Percentiles rank a stretch among this genome's conserved stretches.
phyloP scores from a whole-genome alignment of 2,329 filamentous ascomycete genomes.

The Fusarium udum region DNA sequence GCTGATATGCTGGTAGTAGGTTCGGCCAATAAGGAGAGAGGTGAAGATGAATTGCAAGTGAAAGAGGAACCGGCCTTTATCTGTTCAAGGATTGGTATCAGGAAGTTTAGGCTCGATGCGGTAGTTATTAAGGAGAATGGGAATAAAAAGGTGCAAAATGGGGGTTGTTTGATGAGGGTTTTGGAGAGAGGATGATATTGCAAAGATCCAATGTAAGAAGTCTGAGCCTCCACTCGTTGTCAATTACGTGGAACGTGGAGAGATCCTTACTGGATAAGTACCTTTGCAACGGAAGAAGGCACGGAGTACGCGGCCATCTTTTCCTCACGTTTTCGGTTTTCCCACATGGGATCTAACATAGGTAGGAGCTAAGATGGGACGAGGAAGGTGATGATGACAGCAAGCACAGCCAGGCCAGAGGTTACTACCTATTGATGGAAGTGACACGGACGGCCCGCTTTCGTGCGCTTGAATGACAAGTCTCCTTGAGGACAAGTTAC shows the following conservation, averaged over 20 bases:
- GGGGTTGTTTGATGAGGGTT: neutral
- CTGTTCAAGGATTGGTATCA: constrained; percentile 13
- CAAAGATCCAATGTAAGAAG: neutral
- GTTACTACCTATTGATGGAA: constrained; percentile 25
- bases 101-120: constrained; percentile 6
- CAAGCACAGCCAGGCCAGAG: neutral
- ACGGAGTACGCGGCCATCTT: constrained; percentile 21
- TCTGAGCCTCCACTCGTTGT: constrained; percentile 7
- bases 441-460: constrained; percentile 19
- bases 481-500: constrained; percentile 20
- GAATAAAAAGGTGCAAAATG: constrained; percentile 5
- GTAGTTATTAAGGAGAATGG: constrained; percentile 2
- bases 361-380: neutral
- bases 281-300: constrained; percentile 15
- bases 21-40: constrained; percentile 20
- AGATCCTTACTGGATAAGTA: constrained; percentile 22
- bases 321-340: neutral
- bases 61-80: constrained; percentile 16
- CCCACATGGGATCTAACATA: neutral
- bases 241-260: constrained; percentile 37
- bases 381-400: constrained; percentile 11
- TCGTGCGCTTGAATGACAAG: neutral
- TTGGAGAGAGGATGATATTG: neutral
- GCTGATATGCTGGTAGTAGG: constrained; percentile 15
- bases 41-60: constrained; percentile 7